These are phyloP conservation scores for Incumbomyces delicatus DNA, from an alignment of 2,329 filamentous ascomycete genomes.

Conservation along the genomic window DNA sequence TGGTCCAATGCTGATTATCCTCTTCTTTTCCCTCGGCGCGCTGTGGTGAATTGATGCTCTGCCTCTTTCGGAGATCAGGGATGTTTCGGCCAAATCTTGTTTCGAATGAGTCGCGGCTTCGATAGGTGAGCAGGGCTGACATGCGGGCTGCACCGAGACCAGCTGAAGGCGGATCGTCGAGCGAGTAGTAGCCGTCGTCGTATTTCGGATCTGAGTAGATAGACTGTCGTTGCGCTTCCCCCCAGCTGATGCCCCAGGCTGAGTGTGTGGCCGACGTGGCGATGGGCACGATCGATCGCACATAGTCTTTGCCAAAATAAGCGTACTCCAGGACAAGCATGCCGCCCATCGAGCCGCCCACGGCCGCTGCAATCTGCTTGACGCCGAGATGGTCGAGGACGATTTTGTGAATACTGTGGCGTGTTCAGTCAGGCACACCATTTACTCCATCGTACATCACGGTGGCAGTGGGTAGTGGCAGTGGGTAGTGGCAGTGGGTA, in stretches of 20 bases:
- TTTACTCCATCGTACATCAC: not conserved
- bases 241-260: slow-evolving; percentile 52
- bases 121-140: slow-evolving; percentile 90
- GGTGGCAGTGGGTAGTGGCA: no score
- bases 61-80: slow-evolving; percentile 71
- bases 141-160: slow-evolving; percentile 91
- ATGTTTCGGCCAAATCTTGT: slow-evolving; percentile 87
- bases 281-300: slow-evolving; percentile 45
- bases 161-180: slow-evolving; percentile 73
- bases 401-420: slow-evolving; percentile 41
- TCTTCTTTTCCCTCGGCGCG: slow-evolving; percentile 46
- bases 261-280: slow-evolving; percentile 48
- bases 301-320: slow-evolving; percentile 61
- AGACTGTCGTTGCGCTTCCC: slow-evolving; percentile 48
- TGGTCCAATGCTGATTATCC: slow-evolving; percentile 63
- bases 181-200: slow-evolving; percentile 88
- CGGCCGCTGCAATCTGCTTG: slow-evolving; percentile 43
- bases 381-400: slow-evolving; percentile 47
- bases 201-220: slow-evolving; percentile 99
- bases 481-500: no score
- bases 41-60: slow-evolving; percentile 51
- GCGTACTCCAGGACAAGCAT: slow-evolving; percentile 50
- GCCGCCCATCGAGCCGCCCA: slow-evolving; percentile 50
- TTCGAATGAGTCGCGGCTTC: slow-evolving; percentile 94
- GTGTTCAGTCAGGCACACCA: slow-evolving; percentile 8